These are phyloP conservation scores for Aschersonia sp. DNA, from an alignment of 2,329 filamentous ascomycete genomes.

Conservation along the genomic window DNA sequence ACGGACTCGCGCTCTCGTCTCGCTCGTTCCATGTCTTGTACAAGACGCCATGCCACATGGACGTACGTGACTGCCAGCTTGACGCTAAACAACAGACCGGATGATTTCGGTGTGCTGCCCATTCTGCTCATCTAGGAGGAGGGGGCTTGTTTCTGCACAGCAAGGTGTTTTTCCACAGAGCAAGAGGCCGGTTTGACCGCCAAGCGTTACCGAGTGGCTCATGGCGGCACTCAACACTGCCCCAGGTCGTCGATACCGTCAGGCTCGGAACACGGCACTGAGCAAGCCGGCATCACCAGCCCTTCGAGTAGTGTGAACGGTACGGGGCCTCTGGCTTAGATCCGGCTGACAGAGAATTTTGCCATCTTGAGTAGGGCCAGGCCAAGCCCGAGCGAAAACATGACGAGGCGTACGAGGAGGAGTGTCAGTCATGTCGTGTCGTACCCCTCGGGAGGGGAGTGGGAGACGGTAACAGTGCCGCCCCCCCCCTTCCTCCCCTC, in stretches of 20 bases:
- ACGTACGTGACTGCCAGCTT: not conserved
- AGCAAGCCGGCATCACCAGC: constrained; percentile 4
- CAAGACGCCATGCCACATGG: not conserved
- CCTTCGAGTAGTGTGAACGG: not conserved
- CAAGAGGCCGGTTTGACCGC: not conserved
- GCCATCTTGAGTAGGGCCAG: not conserved
- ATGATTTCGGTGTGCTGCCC: no score
- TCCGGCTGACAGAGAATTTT: not conserved
- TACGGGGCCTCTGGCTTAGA: constrained; percentile 1
- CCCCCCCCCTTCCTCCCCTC: not conserved
- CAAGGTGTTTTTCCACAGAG: no score
- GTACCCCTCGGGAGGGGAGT: not conserved
- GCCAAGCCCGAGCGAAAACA: constrained; percentile 2
- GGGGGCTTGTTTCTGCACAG: no score
- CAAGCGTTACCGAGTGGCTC: not conserved
- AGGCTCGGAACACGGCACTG: constrained; percentile 4
- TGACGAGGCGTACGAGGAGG: constrained; percentile 2
- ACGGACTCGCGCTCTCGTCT: not conserved
- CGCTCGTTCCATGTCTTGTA: not conserved
- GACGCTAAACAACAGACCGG: no score
- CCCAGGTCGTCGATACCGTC: not conserved
- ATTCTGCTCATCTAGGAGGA: no score
- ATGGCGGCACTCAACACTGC: no score
- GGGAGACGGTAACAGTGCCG: constrained; percentile 1
- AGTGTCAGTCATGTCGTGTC: not conserved